Conservation (phyloP, 768 basidiomycete genomes). For the Galerina sulciceps region DNA sequence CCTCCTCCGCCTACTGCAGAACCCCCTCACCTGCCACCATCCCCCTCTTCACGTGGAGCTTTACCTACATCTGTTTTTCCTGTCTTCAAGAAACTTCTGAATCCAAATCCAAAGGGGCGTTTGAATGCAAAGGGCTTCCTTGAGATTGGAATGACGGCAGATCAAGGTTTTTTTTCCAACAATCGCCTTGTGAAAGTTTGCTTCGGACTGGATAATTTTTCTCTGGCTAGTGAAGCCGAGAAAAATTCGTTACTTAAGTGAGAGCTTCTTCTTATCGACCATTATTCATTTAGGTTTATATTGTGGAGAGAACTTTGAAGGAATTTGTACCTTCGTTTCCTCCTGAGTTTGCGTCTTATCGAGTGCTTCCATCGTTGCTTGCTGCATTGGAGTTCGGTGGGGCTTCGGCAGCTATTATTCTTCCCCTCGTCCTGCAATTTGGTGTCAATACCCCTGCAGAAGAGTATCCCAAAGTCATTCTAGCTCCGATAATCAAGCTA, state of each 20-base stretch:
- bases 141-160: slow-evolving; percentile 77
- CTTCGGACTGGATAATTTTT: slow-evolving; percentile 83
- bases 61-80: slow-evolving; percentile 81
- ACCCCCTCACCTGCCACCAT: slow-evolving; percentile 78
- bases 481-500: slow-evolving; percentile 82
- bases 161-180: slow-evolving; percentile 80
- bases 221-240: slow-evolving; percentile 79
- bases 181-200: slow-evolving; percentile 89
- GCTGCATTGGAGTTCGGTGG: slow-evolving; percentile 81
- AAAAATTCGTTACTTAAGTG: slow-evolving; percentile 75
- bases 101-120: slow-evolving; percentile 84
- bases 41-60: slow-evolving; percentile 73
- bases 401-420: slow-evolving; percentile 71
- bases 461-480: slow-evolving; percentile 70
- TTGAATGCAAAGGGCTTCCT: slow-evolving; percentile 79
- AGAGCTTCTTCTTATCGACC: slow-evolving; percentile 8
- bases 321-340: slow-evolving; percentile 85
- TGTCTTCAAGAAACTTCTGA: slow-evolving; percentile 85
- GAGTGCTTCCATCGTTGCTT: slow-evolving; percentile 86
- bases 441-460: slow-evolving; percentile 71
- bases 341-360: slow-evolving; percentile 79
- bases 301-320: slow-evolving; percentile 63
- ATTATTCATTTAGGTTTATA: slow-evolving; percentile 14
- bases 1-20: slow-evolving; percentile 69
- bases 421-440: slow-evolving; percentile 85